Percentiles rank a stretch among this genome's conserved stretches.
These are phyloP conservation scores for Ormosia emarginata DNA, from an alignment of 306 rosid species.

Conservation along the genomic window DNA sequence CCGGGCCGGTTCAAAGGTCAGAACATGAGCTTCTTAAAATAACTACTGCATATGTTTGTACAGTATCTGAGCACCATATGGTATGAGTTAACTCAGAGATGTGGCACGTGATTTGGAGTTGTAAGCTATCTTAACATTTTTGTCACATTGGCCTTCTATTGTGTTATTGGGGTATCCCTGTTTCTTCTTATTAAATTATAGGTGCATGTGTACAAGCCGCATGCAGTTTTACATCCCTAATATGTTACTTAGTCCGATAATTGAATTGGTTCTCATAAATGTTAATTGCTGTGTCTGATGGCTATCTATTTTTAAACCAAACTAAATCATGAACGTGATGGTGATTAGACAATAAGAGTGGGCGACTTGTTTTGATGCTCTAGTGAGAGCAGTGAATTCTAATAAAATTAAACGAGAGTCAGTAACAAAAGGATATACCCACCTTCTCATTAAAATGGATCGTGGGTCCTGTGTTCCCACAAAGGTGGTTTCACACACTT, in stretches of 20 bases:
- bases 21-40: background rate
- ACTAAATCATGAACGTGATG: conserved; percentile 11
- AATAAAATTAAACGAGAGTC: too few species aligned
- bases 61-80: too few species aligned
- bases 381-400: conserved; percentile 44
- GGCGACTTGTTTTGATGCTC: conserved; percentile 56
- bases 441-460: conserved; percentile 62
- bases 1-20: background rate
- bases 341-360: conserved; percentile 15
- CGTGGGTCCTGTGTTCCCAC: conserved; percentile 50
- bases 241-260: background rate
- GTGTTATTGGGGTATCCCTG: background rate
- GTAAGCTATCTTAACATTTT: background rate
- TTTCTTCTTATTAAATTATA: background rate
- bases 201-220: background rate
- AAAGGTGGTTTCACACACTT: conserved; percentile 25
- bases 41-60: too few species aligned
- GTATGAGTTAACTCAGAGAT: too few species aligned
- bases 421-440: background rate
- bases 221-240: background rate
- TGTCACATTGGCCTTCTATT: background rate
- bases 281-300: background rate
- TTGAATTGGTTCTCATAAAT: background rate
- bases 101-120: too few species aligned
- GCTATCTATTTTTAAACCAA: background rate